Conservation (phyloP, 495 filamentous ascomycete genomes). For the Trichoderma asperelloides region DNA sequence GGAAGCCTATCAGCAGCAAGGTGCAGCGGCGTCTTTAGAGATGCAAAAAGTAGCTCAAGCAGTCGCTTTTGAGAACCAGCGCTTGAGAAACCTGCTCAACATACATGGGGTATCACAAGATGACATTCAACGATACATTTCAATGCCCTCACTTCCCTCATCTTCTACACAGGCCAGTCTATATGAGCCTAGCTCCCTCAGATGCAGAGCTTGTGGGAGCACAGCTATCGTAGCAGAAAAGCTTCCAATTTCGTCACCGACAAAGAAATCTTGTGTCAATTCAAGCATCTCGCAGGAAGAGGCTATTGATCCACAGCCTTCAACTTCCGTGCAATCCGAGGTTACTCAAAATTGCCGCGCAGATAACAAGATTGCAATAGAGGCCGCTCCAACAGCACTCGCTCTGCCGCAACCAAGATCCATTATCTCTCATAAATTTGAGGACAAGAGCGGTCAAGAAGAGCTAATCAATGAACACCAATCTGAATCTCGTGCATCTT, state of each 20-base stretch:
- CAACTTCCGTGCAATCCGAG: too few species aligned
- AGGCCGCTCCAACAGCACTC: too few species aligned
- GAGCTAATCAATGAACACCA: neutral
- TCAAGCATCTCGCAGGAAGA: too few species aligned
- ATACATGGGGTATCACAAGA: constrained; percentile 13
- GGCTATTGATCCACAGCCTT: too few species aligned
- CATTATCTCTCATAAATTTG: too few species aligned
- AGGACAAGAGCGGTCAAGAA: too few species aligned
- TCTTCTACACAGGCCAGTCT: neutral
- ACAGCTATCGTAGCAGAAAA: neutral
- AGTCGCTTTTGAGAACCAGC: constrained; percentile 42
- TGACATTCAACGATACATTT: constrained; percentile 14
- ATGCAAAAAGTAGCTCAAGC: constrained; percentile 42
- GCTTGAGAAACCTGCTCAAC: constrained; percentile 36
- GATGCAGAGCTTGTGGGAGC: neutral
- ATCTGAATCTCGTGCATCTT: neutral
- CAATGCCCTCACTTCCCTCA: neutral
- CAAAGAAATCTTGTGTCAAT: too few species aligned
- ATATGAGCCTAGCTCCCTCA: neutral
- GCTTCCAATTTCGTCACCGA: too few species aligned
- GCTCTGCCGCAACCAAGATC: too few species aligned
- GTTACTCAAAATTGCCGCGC: too few species aligned
- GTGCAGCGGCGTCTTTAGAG: constrained; percentile 42
- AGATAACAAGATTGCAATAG: too few species aligned
- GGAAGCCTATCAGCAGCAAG: constrained; percentile 37